Evolutionary conservation across 768 basidiomycete genomes (phyloP).

Genomic region (Mycena albidolilacea): DNA sequence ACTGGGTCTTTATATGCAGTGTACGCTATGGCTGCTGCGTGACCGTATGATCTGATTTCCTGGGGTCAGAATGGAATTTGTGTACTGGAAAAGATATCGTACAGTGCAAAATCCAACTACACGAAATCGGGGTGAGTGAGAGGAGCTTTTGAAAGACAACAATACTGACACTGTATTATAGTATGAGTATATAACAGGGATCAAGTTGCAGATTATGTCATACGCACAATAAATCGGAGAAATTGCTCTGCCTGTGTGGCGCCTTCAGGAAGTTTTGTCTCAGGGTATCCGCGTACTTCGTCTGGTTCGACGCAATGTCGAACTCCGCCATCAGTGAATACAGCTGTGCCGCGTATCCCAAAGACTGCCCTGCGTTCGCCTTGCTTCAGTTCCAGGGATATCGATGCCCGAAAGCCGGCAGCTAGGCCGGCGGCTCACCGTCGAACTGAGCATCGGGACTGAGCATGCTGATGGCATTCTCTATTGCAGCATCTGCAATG

Average conservation of each 20-base stretch:
- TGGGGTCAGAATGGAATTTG: background rate
- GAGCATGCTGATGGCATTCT: too few relatives aligned
- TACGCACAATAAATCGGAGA: slow-evolving; percentile 3
- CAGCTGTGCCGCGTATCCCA: background rate
- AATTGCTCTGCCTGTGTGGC: background rate
- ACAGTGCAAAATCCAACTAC: slow-evolving; percentile 1
- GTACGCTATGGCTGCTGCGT: background rate
- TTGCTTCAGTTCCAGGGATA: too few relatives aligned
- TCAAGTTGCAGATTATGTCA: background rate
- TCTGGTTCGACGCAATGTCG: slow-evolving; percentile 8
- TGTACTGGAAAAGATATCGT: too few relatives aligned
- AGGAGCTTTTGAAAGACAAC: background rate
- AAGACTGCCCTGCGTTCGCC: too few relatives aligned
- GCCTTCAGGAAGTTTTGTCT: slow-evolving; percentile 1
- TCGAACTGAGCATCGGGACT: too few relatives aligned
- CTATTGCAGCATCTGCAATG: too few relatives aligned
- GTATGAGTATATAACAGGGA: background rate
- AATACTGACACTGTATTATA: background rate
- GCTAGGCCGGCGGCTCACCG: too few relatives aligned
- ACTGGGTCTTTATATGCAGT: slow-evolving; percentile 17
- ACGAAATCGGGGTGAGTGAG: background rate
- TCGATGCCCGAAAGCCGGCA: too few relatives aligned
- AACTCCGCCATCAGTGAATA: slow-evolving; percentile 26
- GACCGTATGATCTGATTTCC: slow-evolving; percentile 21
- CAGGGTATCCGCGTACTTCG: slow-evolving; percentile 6